phyloP scores from a whole-genome alignment of 2,329 filamentous ascomycete species.

The Tolypocladium guangdongense region DNA sequence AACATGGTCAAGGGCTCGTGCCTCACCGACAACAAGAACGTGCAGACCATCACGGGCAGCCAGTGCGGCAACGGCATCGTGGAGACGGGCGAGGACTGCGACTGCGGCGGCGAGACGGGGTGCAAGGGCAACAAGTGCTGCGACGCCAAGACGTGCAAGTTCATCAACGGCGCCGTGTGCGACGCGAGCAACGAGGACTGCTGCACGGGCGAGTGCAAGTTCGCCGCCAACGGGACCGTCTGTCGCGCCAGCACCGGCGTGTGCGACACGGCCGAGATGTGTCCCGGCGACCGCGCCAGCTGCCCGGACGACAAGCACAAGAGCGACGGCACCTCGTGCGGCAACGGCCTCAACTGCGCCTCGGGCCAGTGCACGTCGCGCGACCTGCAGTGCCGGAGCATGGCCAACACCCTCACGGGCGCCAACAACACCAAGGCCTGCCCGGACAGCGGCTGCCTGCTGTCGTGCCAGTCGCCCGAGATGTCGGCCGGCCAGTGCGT shows the following conservation, averaged over 20 bases:
- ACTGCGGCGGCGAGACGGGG: constrained; percentile 68
- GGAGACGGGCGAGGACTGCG: constrained; percentile 86
- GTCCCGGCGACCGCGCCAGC: constrained; percentile 57
- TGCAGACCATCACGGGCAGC: constrained; percentile 69
- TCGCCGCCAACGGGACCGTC: constrained; percentile 55
- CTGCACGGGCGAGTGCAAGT: constrained; percentile 57
- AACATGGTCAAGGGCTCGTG: constrained; percentile 62
- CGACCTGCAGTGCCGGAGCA: constrained; percentile 74
- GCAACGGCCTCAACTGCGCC: constrained; percentile 63
- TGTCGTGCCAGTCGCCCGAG: constrained; percentile 64
- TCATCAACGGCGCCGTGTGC: constrained; percentile 64
- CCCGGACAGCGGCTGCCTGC: constrained; percentile 50
- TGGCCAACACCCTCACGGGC: constrained; percentile 65
- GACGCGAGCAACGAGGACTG: constrained; percentile 75
- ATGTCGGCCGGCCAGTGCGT: constrained; percentile 59
- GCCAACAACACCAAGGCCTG: constrained; percentile 76
- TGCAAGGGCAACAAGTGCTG: constrained; percentile 76
- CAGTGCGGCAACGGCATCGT: constrained; percentile 97
- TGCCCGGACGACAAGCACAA: constrained; percentile 66
- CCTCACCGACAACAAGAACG: constrained; percentile 73
- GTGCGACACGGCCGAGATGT: constrained; percentile 81
- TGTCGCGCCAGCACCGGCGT: constrained; percentile 70
- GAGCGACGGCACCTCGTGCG: constrained; percentile 63
- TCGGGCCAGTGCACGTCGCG: constrained; percentile 92
- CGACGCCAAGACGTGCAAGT: constrained; percentile 76